phyloP scores from a whole-genome alignment of 352 stramenopile species.

The Globisporangium parvum region DNA sequence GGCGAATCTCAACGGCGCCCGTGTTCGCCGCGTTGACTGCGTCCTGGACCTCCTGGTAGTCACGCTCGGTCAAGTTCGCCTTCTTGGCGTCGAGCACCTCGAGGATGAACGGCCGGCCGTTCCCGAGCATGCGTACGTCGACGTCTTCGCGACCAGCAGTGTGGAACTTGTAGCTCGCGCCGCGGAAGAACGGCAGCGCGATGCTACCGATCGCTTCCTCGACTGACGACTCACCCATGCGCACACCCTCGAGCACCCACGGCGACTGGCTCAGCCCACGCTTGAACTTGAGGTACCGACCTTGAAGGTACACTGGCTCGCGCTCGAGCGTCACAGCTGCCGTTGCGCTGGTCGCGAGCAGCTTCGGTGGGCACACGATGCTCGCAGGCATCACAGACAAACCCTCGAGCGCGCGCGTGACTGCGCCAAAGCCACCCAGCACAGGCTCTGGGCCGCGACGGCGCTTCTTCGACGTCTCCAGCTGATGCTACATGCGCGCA shows the following conservation, averaged over 20 bases:
- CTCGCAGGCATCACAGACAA: conserved; percentile 42
- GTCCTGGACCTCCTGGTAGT: conserved; percentile 49
- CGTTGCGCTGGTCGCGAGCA: conserved; percentile 29
- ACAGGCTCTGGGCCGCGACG: conserved; percentile 49
- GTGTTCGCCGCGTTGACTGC: conserved; percentile 65
- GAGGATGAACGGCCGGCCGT: conserved; percentile 90
- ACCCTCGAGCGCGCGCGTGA: conserved; percentile 50
- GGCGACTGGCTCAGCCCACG: conserved; percentile 88
- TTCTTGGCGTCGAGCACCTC: conserved; percentile 82
- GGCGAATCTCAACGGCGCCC: conserved; percentile 78
- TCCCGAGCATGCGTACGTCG: conserved; percentile 96
- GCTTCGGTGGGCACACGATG: conserved; percentile 46
- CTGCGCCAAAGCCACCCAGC: conserved; percentile 74
- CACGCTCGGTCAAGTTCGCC: conserved; percentile 41
- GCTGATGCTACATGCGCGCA: conserved; percentile 32
- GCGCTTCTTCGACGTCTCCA: conserved; percentile 62
- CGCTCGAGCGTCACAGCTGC: conserved; percentile 50
- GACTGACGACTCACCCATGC: conserved; percentile 85
- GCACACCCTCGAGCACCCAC: conserved; percentile 85
- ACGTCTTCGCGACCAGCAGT: conserved; percentile 96
- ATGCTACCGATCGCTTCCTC: conserved; percentile 85
- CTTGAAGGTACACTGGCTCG: conserved; percentile 84
- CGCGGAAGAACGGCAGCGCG: conserved; percentile 58
- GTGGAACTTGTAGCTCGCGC: conserved; percentile 92
- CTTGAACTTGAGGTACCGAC: conserved; percentile 89